Percentiles rank a stretch among this genome's conserved stretches.
phyloP scores from a whole-genome alignment of 768 basidiomycete genomes.

The Trichaptum fuscoviolaceum region DNA sequence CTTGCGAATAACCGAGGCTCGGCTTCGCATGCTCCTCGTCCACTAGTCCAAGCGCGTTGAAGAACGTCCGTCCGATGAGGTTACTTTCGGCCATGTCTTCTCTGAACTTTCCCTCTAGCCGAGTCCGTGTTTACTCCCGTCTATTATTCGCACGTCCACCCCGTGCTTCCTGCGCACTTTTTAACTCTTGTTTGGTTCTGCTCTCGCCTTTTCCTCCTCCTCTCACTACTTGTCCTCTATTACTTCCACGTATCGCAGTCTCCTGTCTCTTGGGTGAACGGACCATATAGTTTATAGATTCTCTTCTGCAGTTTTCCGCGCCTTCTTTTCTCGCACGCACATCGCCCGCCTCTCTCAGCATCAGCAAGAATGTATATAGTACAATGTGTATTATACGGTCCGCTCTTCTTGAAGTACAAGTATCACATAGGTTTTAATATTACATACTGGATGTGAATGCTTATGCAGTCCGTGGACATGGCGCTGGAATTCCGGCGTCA shows the following conservation, averaged over 20 bases:
- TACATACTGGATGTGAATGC: neutral
- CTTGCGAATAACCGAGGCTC: slow-evolving; percentile 33
- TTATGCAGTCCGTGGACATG: neutral
- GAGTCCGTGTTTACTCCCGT: neutral
- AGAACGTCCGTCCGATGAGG: neutral
- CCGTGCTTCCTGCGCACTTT: neutral
- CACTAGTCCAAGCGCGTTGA: neutral
- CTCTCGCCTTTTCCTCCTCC: neutral
- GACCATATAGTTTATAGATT: neutral
- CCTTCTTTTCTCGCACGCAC: neutral
- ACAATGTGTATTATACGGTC: neutral
- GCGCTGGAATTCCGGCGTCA: neutral
- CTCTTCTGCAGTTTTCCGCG: neutral
- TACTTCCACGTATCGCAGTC: neutral
- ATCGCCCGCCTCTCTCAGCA: neutral
- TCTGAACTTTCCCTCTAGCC: neutral
- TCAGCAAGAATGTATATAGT: neutral
- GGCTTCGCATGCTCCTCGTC: slow-evolving; percentile 17
- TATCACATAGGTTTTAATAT: neutral
- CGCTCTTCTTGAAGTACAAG: neutral
- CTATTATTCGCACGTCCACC: neutral
- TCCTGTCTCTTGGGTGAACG: neutral
- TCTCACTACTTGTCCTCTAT: neutral
- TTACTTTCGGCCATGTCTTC: neutral
- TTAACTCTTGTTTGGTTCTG: neutral